Percentiles rank a stretch among this genome's conserved stretches.
phyloP scores from a whole-genome alignment of 768 basidiomycete genomes.

The Tulasnella sp. region DNA sequence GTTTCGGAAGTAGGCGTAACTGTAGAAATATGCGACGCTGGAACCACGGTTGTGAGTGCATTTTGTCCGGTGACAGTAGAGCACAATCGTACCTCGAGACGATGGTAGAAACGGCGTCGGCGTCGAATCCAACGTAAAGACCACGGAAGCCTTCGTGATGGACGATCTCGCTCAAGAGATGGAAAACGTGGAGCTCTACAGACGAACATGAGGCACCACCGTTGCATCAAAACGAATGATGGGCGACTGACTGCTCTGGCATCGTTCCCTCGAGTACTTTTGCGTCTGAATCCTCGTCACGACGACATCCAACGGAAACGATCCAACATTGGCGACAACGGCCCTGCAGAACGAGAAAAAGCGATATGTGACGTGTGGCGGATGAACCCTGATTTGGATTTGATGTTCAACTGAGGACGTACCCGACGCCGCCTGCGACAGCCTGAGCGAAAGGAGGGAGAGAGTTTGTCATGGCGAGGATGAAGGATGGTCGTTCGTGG shows the following conservation, averaged over 20 bases:
- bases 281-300: conserved; percentile 38
- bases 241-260: conserved; percentile 15
- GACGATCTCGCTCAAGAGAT: conserved; percentile 31
- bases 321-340: conserved; percentile 39
- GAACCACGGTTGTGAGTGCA: neutral
- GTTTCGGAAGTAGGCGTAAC: conserved; percentile 40
- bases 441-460: conserved; percentile 51
- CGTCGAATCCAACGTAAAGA: conserved; percentile 39
- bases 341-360: conserved; percentile 17
- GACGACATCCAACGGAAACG: conserved; percentile 49
- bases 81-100: conserved; percentile 36
- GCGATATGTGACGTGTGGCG: neutral
- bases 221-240: neutral
- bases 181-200: neutral
- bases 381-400: neutral
- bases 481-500: neutral
- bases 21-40: conserved; percentile 50
- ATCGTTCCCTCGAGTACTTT: conserved; percentile 25
- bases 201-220: neutral
- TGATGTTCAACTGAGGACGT: no score
- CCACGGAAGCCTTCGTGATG: conserved; percentile 33
- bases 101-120: conserved; percentile 43
- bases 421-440: conserved; percentile 43
- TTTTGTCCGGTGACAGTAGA: neutral
- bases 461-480: conserved; percentile 38